Conservation (phyloP, 1,284 basidiomycete genomes). For the Sanghuangporus sanghuang region DNA sequence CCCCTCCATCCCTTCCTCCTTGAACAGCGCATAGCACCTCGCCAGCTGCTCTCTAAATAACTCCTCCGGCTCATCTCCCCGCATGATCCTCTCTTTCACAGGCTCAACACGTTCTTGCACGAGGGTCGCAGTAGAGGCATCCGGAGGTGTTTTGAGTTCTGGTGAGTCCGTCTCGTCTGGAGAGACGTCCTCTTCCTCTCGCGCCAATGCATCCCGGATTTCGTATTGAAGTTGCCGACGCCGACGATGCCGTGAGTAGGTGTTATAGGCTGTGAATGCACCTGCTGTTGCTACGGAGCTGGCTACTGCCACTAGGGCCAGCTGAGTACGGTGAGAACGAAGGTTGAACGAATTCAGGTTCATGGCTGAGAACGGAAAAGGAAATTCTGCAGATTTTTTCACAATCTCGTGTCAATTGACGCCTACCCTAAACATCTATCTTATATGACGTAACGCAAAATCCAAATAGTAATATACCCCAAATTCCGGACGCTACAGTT, state of each 20-base stretch:
- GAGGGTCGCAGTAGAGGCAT: constrained; percentile 4
- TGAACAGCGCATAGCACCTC: constrained; percentile 93
- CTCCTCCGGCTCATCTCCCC: constrained; percentile 25
- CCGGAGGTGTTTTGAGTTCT: constrained; percentile 8
- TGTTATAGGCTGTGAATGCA: constrained; percentile 50
- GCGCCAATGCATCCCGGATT: constrained; percentile 27
- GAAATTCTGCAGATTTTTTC: too few species aligned
- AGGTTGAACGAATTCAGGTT: background rate
- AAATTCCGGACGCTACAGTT: too few species aligned
- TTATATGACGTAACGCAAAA: too few species aligned
- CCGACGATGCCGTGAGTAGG: constrained; percentile 41
- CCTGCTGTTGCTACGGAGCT: constrained; percentile 57
- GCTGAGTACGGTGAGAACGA: constrained; percentile 44
- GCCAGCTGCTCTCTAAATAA: constrained; percentile 85
- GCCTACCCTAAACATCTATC: too few species aligned
- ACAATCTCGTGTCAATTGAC: too few species aligned
- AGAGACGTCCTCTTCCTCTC: constrained; percentile 2
- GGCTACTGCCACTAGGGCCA: constrained; percentile 55
- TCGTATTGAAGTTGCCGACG: constrained; percentile 54
- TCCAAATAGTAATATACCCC: too few species aligned
- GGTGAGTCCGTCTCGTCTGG: constrained; percentile 4
- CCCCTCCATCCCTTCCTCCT: constrained; percentile 82
- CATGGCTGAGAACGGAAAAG: background rate
- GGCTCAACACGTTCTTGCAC: constrained; percentile 6
- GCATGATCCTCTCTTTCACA: constrained; percentile 9